Percentiles rank a stretch among this genome's conserved stretches.
Evolutionary conservation across 805 yeast species (phyloP).

Genomic region (Starmerella cellae): DNA sequence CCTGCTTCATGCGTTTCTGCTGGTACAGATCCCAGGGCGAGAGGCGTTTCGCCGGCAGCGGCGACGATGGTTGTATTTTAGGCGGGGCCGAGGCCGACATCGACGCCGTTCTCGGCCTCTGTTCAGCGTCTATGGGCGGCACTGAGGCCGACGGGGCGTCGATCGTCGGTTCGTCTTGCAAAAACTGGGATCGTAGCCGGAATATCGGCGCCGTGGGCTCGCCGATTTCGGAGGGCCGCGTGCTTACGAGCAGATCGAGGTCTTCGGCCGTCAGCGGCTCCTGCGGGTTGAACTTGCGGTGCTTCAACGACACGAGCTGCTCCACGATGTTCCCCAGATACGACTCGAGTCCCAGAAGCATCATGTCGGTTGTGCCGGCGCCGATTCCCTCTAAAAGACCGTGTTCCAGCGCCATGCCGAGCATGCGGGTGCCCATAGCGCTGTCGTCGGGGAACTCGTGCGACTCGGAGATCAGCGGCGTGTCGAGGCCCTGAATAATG

Average conservation of each 20-base stretch:
- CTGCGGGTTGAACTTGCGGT: slow-evolving; percentile 26
- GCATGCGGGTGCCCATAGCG: slow-evolving; percentile 50
- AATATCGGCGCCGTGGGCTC: slow-evolving; percentile 28
- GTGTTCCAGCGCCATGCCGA: slow-evolving; percentile 76
- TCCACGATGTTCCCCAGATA: slow-evolving; percentile 60
- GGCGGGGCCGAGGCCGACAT: not conserved
- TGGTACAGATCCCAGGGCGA: slow-evolving; percentile 3
- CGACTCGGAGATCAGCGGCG: slow-evolving; percentile 64
- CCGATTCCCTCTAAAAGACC: slow-evolving; percentile 76
- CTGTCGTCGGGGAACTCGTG: slow-evolving; percentile 75
- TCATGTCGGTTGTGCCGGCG: slow-evolving; percentile 61
- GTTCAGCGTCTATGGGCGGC: too few relatives aligned
- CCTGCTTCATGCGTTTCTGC: not conserved
- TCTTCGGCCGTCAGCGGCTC: slow-evolving; percentile 27
- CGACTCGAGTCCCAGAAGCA: slow-evolving; percentile 67
- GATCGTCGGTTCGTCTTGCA: slow-evolving; percentile 26
- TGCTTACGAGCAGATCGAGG: slow-evolving; percentile 24
- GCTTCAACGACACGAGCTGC: slow-evolving; percentile 35
- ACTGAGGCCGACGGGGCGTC: not conserved
- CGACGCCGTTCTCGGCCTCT: too few relatives aligned
- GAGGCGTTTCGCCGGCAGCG: not conserved
- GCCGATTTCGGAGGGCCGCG: slow-evolving; percentile 27
- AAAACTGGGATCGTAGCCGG: slow-evolving; percentile 25
- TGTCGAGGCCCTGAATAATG: slow-evolving; percentile 68
- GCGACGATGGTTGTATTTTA: too few relatives aligned